These are phyloP conservation scores for Bruguiera hainesii DNA, from an alignment of 441 rosid species.

Conservation along the genomic window DNA sequence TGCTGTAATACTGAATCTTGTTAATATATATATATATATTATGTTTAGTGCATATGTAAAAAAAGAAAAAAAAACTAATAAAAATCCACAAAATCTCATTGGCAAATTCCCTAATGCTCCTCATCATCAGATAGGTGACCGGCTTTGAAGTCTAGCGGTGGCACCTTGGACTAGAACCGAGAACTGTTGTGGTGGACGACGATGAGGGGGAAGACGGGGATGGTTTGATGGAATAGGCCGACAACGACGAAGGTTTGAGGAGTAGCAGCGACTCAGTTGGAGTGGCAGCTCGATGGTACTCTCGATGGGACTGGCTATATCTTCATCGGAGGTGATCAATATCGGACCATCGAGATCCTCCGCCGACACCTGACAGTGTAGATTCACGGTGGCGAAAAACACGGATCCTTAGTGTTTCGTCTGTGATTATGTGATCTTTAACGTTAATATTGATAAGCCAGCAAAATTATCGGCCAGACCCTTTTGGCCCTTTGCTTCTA, in stretches of 20 bases:
- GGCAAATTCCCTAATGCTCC: constrained; percentile 22
- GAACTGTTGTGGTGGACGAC: constrained; percentile 18
- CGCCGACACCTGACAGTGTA: constrained; percentile 77
- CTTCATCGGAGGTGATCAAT: constrained; percentile 74
- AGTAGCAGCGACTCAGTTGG: constrained; percentile 31
- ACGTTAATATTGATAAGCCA: too few species aligned
- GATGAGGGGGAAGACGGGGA: constrained; percentile 16
- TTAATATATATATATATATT: too few species aligned
- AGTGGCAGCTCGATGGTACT: constrained; percentile 53
- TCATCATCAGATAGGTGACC: constrained; percentile 35
- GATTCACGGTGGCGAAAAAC: constrained; percentile 24
- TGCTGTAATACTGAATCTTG: too few species aligned
- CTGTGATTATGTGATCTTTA: too few species aligned
- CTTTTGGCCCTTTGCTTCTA: too few species aligned
- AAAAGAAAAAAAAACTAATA: too few species aligned
- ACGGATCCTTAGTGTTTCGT: too few species aligned
- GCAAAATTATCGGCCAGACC: too few species aligned
- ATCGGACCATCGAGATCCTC: constrained; percentile 90
- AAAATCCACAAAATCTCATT: too few species aligned
- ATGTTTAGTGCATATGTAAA: too few species aligned
- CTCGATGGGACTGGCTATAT: constrained; percentile 75
- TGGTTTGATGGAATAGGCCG: constrained; percentile 18
- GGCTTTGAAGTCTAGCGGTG: constrained; percentile 35
- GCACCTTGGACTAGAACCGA: constrained; percentile 36
- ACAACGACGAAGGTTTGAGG: constrained; percentile 12